Percentiles rank a stretch among this genome's conserved stretches.
Evolutionary conservation across 2,329 filamentous ascomycete genomes (phyloP).

Genomic region (Monilinia laxa): DNA sequence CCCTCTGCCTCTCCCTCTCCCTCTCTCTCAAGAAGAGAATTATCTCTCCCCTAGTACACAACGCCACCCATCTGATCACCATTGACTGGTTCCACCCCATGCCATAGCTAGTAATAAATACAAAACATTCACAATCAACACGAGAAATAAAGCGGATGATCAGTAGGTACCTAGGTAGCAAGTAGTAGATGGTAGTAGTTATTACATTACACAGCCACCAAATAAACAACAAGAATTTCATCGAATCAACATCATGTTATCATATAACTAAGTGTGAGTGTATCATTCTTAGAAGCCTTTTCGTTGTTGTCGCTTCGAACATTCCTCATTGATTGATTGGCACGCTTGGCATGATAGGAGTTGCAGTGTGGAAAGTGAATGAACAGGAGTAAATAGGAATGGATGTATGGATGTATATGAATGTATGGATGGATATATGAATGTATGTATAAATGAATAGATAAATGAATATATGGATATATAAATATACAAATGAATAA

Average conservation of each 20-base stretch:
- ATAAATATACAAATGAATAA: neutral
- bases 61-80: too few species aligned
- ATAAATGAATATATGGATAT: neutral
- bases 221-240: neutral
- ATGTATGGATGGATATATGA: neutral
- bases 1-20: too few species aligned
- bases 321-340: conserved; percentile 9
- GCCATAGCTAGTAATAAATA: neutral
- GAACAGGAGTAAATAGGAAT: too few species aligned
- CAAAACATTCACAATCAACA: conserved; percentile 6
- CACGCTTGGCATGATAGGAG: conserved; percentile 15
- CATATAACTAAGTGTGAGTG: too few species aligned
- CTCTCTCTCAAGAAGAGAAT: too few species aligned
- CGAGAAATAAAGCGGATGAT: conserved; percentile 14
- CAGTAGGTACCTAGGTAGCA: neutral
- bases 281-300: neutral
- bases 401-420: too few species aligned
- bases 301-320: conserved; percentile 1
- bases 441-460: too few species aligned
- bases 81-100: too few species aligned
- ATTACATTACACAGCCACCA: conserved; percentile 1
- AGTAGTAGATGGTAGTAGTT: neutral
- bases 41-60: too few species aligned
- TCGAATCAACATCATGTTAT: too few species aligned
- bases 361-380: neutral